Evolutionary conservation across 371 early-diverging fungal genomes (phyloP), one percentile per base, ranked within the genome.

Genomic region (Apophysomyces sp.): DNA sequence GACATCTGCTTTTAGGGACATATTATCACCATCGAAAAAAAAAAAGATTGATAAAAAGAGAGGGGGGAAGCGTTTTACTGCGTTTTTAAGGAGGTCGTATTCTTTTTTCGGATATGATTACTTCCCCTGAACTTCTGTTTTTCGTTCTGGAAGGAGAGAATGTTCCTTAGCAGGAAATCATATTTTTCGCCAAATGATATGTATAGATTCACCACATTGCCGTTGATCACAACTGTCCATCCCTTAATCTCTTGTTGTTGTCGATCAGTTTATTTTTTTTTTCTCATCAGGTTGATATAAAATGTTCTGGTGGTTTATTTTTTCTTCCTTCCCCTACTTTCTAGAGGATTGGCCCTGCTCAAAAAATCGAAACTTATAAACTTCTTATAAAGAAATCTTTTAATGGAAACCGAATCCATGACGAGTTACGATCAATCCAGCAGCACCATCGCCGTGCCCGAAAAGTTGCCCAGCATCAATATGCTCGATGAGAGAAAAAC

Each of bases 61-160:
- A 21, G 21, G 18, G 41, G 41, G 41, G 49, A 0, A 21, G 7
- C 0, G 21, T 16, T 44, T 44, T 18, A 44, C n/a, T 18, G 21
- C 49, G 49, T 44, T 44, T 18, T 44, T 44, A 9, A 44, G 24
- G 49, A 21, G 24, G 21, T 7, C 21, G 9, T 18, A 18, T 18
- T 44, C 49, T 21, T 18, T n/a, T 44, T 44, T 55, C n/a, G 37
- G 37, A 32, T 32, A 55, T 55, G 21, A 55, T 55, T 55, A 34
- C 31, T 32, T 32, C 55, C 37, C 37, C 37, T 55, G 21, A 34
- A 13, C 0, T 32, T 30, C 16, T 32, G 18, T 32, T 28, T 53
- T n/a, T 54, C n/a, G n/a, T 32, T 54, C 24, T 32, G 31, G 30
- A 55, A 27, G 18, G 52, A 55, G 55, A 32, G 30, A 55, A 55